A percentile compares a stretch with the other conserved stretches of the same genome.
These are phyloP conservation scores for Thinopyrum elongatum DNA, from an alignment of 176 grass and related monocot species.

Conservation along the genomic window DNA sequence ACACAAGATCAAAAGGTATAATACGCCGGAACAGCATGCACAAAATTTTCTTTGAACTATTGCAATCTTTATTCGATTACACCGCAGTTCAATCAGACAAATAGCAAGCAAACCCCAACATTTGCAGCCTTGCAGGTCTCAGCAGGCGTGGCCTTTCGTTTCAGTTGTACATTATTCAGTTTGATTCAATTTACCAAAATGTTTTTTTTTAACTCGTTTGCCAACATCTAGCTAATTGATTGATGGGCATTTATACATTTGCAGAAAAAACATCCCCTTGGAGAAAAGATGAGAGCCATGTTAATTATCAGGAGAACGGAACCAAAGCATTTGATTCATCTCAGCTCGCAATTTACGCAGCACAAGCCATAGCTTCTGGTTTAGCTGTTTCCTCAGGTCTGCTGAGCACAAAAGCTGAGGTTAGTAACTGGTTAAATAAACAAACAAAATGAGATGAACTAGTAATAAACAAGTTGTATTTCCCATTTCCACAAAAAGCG, in stretches of 20 bases:
- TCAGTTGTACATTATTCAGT: not conserved
- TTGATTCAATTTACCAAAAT: not conserved
- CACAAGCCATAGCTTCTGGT: not conserved
- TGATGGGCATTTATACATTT: not conserved
- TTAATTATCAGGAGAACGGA: not conserved
- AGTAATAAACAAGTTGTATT: not conserved
- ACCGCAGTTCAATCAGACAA: not conserved
- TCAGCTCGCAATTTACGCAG: conserved; percentile 28
- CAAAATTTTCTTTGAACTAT: not conserved
- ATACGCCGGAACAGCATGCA: not conserved
- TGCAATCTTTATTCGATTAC: not conserved
- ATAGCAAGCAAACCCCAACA: not conserved
- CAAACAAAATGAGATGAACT: not conserved
- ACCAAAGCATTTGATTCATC: not conserved
- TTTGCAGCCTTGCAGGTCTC: not conserved
- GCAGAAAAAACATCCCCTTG: not conserved
- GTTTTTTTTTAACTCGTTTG: not conserved
- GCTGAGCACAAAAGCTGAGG: conserved; percentile 13
- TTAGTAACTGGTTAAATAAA: not conserved
- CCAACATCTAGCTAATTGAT: not conserved
- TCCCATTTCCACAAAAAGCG: not conserved
- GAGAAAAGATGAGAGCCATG: not conserved
- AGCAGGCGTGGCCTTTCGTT: not conserved
- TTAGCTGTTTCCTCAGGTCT: conserved; percentile 16
- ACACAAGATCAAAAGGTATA: not conserved